Evolutionary conservation across 176 grass and related monocot species (phyloP), one percentile per base, ranked within the genome.

Genomic region (Calamus simplicifolius): DNA sequence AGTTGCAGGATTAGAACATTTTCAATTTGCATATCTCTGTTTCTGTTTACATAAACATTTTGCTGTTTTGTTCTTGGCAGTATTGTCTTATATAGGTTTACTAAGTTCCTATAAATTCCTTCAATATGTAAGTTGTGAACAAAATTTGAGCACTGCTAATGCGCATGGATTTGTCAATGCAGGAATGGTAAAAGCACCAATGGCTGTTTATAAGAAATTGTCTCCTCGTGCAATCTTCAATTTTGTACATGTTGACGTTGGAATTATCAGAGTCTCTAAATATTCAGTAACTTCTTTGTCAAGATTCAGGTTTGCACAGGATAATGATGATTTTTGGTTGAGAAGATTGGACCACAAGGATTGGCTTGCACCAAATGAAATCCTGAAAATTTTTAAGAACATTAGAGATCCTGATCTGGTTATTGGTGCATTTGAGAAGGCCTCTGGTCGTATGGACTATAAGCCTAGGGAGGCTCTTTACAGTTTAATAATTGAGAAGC

Each of bases 311-410:
- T 62, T 16, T 61, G 18, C 18, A 18, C 50, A 8, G 29, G 18
- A 54, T 53, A 58, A 79, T 50, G 83, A 88, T 56, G 43, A 25
- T 48, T 85, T 75, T 63, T 97, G 83, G 80, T 52, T 90, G 5
- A 48, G 77, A 4, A 90, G 81, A 51, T 77, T 91, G 49, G 82
- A 91, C 61, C 80, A 88, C 68, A 90, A 71, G 74, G 92, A 97
- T 30, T 97, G 87, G 92, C 83, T 97, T 5, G 81, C 92, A 56
- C 87, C 92, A 5, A 88, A 97, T 17, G 92, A 87, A 66, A 43
- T 97, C 16, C 56, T 90, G 56, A 90, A 97, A 72, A 78, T 97
- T 25, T 90, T 90, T 49, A 77, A 63, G 0, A 78, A 77, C 55
- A 56, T 97, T 27, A 59, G 65, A 58, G 80, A 88, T 56, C 80